Evolutionary conservation across 305 asterid genomes (phyloP), one percentile per base, ranked within the genome.

Genomic region (Fraxinus sp.): DNA sequence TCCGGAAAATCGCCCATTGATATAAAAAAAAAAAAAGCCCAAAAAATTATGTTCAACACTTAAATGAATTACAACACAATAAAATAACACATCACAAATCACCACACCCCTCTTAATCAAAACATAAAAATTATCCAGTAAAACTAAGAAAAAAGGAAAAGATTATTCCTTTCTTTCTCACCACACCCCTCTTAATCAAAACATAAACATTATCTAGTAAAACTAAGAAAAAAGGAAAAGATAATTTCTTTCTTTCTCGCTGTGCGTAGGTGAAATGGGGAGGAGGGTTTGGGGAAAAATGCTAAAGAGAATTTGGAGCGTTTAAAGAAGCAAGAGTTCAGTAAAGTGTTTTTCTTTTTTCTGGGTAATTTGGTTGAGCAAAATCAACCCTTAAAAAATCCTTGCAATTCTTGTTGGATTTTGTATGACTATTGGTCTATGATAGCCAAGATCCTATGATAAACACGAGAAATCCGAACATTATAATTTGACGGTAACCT

Each of bases 1-100:
- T 13, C 87, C 77, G 82, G 86, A 79, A 84, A 85, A 88, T 88
- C 89, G 79, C 89, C 90, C 89, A 89, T 86, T 81, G 16, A 41
- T 24, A 10, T n/a, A 30, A 30, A 30, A 28, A 28, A 28, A 10
- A 43, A 7, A 36, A 46, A 36, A 26, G 13, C 37, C 75, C 18
- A 14, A 30, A 10, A 68, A 13, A 1, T 70, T 70, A 68, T 68
- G 20, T 28, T 68, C 18, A 68, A 28, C 16, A 13, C 37, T 70
- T 11, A 41, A 13, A 32, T 0, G 16, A 28, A 70, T 70, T 24
- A 70, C 8, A 70, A 70, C 9, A 4, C 35, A 68, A 28, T 13
- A 26, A 68, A 28, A 26, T 11, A 26, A 66, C n/a, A 66, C 10
- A 68, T 68, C 39, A 70, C 41, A 5, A 70, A 28, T 32, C 75